phyloP scores from a whole-genome alignment of 1,139 yeast species.

The Candida buenavistaensis region DNA sequence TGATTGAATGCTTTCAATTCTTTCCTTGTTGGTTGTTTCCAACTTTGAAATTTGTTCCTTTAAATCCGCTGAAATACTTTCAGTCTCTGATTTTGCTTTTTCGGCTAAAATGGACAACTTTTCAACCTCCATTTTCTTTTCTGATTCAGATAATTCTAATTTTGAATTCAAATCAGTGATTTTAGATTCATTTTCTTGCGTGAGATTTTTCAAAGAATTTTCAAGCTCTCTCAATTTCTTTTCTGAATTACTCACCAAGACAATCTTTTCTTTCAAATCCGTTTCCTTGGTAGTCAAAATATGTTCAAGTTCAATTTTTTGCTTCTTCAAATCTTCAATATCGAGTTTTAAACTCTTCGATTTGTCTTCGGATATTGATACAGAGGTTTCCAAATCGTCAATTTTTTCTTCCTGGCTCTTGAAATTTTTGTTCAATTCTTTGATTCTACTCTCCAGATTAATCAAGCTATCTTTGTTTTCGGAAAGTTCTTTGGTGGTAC shows the following conservation, averaged over 20 bases:
- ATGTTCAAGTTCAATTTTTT: slow-evolving; percentile 8
- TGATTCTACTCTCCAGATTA: slow-evolving; percentile 1
- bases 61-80: slow-evolving; percentile 1
- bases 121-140: slow-evolving; percentile 5
- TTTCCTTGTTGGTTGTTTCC: slow-evolving; percentile 3
- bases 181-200: slow-evolving; percentile 11
- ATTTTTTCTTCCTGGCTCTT: slow-evolving; percentile 7
- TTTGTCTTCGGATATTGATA: slow-evolving; percentile 11
- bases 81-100: slow-evolving; percentile 3
- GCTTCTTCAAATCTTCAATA: slow-evolving; percentile 8
- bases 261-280: slow-evolving; percentile 1
- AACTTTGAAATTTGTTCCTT: slow-evolving; percentile 1
- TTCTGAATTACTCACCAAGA: slow-evolving; percentile 3
- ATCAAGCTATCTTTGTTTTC: slow-evolving; percentile 1
- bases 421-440: slow-evolving; percentile 6
- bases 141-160: slow-evolving; percentile 2
- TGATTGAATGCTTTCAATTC: slow-evolving; percentile 8
- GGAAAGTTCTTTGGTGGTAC: slow-evolving; percentile 3
- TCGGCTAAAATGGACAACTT: slow-evolving; percentile 6
- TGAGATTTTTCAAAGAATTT: slow-evolving; percentile 10
- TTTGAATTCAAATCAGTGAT: slow-evolving; percentile 7
- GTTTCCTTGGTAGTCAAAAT: slow-evolving; percentile 1
- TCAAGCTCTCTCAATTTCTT: slow-evolving; percentile 7
- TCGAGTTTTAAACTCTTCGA: slow-evolving; percentile 10
- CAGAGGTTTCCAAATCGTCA: slow-evolving; percentile 9